Conservation (phyloP, 1,284 basidiomycete species). For the Tilletia indica region DNA sequence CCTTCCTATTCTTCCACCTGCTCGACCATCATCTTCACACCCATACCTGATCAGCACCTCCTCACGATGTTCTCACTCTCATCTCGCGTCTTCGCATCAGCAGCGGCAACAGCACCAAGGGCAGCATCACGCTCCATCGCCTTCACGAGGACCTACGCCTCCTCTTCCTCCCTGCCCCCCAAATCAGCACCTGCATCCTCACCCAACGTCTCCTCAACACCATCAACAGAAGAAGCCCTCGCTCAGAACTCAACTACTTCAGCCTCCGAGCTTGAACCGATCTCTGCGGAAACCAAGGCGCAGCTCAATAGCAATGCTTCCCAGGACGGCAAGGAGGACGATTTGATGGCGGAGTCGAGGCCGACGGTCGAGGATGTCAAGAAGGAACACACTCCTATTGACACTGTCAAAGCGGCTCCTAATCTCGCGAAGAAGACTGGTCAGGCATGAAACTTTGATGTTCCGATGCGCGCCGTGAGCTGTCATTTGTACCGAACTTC, state of each 20-base stretch:
- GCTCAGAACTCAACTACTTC: neutral
- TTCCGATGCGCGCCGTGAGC: too few species aligned
- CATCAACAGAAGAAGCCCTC: conserved; percentile 1
- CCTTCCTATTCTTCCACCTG: too few species aligned
- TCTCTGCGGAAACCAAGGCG: neutral
- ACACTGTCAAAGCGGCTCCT: conserved; percentile 5
- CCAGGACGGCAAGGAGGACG: neutral
- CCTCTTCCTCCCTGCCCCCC: neutral
- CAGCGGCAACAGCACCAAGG: neutral
- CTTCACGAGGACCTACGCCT: neutral
- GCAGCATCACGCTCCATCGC: neutral
- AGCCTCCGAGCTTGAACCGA: conserved; percentile 5
- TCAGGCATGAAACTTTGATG: neutral
- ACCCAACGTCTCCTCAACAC: neutral
- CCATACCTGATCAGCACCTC: too few species aligned
- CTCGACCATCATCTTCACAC: too few species aligned
- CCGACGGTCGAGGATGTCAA: neutral
- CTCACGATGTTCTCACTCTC: neutral
- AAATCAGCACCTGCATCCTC: conserved; percentile 3
- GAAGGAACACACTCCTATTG: neutral
- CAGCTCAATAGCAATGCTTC: neutral
- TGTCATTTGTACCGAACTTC: too few species aligned
- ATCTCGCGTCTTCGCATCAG: neutral
- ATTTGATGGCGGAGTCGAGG: neutral
- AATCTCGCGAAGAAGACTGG: neutral